These are phyloP conservation scores for Apiotrichum laibachii DNA, from an alignment of 1,284 basidiomycete species.

Conservation along the genomic window DNA sequence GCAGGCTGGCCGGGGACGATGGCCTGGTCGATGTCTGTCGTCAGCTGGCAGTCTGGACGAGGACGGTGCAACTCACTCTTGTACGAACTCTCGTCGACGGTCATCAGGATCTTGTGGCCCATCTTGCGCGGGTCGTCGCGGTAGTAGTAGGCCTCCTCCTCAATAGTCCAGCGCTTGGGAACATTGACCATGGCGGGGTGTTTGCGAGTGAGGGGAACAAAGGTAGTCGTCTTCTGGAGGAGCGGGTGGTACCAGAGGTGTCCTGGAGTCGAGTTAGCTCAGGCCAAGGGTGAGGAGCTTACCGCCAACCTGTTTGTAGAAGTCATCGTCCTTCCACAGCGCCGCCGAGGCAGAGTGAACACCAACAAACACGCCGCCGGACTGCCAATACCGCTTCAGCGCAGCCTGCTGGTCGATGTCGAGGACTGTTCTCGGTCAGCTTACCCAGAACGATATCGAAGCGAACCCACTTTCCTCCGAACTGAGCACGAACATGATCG, in stretches of 20 bases:
- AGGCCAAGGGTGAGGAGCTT: too few species aligned
- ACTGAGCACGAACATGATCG: slow-evolving; percentile 67
- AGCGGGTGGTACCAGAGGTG: too few species aligned
- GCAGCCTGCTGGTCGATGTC: slow-evolving; percentile 61
- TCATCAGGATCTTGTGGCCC: slow-evolving; percentile 64
- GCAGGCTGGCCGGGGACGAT: too few species aligned
- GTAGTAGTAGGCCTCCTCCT: slow-evolving; percentile 64
- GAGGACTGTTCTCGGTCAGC: slow-evolving; percentile 56
- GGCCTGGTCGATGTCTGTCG: background rate
- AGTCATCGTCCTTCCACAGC: slow-evolving; percentile 57
- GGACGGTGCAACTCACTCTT: slow-evolving; percentile 51
- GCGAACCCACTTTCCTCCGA: slow-evolving; percentile 61
- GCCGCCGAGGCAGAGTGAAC: slow-evolving; percentile 64
- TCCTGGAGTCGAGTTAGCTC: background rate
- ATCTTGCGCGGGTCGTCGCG: slow-evolving; percentile 67
- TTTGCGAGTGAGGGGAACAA: slow-evolving; percentile 60
- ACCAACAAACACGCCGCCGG: slow-evolving; percentile 48
- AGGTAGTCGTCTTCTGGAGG: slow-evolving; percentile 55
- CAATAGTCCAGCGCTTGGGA: slow-evolving; percentile 59
- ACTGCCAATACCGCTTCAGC: slow-evolving; percentile 64
- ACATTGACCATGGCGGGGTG: slow-evolving; percentile 67
- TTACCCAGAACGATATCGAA: background rate
- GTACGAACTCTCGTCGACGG: slow-evolving; percentile 67
- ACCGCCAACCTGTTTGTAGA: slow-evolving; percentile 33
- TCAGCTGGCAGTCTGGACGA: background rate